A percentile compares a stretch with the other conserved stretches of the same genome.
Evolutionary conservation across 805 yeast species (phyloP).

Genomic region (Kodamaea restingae): DNA sequence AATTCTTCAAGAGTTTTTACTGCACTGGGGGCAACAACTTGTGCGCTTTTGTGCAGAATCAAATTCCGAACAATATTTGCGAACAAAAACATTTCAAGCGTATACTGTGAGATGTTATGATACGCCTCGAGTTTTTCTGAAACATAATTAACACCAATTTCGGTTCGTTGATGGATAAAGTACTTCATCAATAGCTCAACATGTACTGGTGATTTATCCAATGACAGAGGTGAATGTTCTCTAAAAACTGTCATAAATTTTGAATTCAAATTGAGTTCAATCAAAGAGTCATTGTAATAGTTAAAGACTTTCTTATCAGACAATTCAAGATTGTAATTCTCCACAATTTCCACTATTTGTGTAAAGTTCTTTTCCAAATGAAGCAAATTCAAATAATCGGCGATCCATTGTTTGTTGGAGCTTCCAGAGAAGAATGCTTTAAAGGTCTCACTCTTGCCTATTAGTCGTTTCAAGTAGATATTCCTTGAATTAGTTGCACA

Average conservation of each 20-base stretch:
- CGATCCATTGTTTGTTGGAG: slow-evolving; percentile 9
- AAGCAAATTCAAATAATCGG: slow-evolving; percentile 1
- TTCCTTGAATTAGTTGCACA: slow-evolving; percentile 15
- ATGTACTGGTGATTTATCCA: slow-evolving; percentile 14
- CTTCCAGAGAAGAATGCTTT: neutral
- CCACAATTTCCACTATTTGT: slow-evolving; percentile 10
- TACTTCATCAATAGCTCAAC: slow-evolving; percentile 20
- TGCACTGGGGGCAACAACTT: too few relatives aligned
- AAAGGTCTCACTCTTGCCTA: slow-evolving; percentile 6
- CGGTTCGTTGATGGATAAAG: slow-evolving; percentile 18
- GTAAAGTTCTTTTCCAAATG: neutral
- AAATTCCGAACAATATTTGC: slow-evolving; percentile 17
- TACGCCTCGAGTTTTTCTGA: slow-evolving; percentile 16
- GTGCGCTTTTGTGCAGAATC: too few relatives aligned
- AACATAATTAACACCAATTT: slow-evolving; percentile 14
- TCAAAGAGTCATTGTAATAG: slow-evolving; percentile 12
- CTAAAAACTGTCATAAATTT: slow-evolving; percentile 18
- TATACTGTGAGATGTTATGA: slow-evolving; percentile 12
- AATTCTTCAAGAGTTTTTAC: slow-evolving; percentile 8
- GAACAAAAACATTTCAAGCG: slow-evolving; percentile 16
- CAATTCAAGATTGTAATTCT: slow-evolving; percentile 7
- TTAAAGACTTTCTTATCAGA: slow-evolving; percentile 2
- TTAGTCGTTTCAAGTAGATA: slow-evolving; percentile 16
- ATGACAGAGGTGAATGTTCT: slow-evolving; percentile 13
- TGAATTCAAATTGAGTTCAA: slow-evolving; percentile 12